Evolutionary conservation across 176 grass and related monocot genomes (phyloP), one percentile per base, ranked within the genome.

Genomic region (Echinochloa phyllopogon): DNA sequence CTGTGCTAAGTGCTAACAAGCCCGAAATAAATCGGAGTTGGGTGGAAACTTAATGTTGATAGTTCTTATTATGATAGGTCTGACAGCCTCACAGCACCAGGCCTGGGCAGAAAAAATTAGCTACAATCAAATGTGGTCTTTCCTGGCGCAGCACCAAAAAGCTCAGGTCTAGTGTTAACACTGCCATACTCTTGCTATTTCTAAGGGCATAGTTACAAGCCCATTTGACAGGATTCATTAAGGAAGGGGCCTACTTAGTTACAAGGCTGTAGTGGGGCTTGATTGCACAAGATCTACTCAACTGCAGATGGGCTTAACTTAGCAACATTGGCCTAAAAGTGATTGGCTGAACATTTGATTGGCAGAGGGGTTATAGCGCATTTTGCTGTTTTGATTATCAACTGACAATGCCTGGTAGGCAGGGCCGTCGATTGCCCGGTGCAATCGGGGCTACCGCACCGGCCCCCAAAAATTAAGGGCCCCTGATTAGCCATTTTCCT

Each of bases 291-390:
- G n/a, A 4, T 33, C 37, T 13, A 40, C n/a, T 43, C 50, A 82
- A 69, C 14, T 41, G 29, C 20, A 74, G 33, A 16, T 13, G 20
- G 37, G 58, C 3, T 81, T 73, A 15, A 65, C 64, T 72, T 20
- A 51, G 20, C 27, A 83, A 62, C 42, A 70, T 38, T 13, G 15
- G 33, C 50, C 16, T 48, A 78, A 4, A 27, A 20, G 15, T 42
- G 77, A 33, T 49, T 61, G n/a, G 9, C 1, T 79, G 65, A 14
- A 42, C 36, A 80, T 21, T 65, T 64, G 40, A 86, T 21, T 24
- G 25, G 36, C 18, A 79, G n/a, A 12, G 0, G 39, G 5, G 40
- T 13, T n/a, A 65, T 57, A 56, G 12, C 18, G 51, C 24, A 25
- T 51, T 74, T 74, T 8, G 43, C 40, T 45, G 12, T 77, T 36